Conservation (phyloP, 176 grass and related monocot genomes). For the Juncus effusus region DNA sequence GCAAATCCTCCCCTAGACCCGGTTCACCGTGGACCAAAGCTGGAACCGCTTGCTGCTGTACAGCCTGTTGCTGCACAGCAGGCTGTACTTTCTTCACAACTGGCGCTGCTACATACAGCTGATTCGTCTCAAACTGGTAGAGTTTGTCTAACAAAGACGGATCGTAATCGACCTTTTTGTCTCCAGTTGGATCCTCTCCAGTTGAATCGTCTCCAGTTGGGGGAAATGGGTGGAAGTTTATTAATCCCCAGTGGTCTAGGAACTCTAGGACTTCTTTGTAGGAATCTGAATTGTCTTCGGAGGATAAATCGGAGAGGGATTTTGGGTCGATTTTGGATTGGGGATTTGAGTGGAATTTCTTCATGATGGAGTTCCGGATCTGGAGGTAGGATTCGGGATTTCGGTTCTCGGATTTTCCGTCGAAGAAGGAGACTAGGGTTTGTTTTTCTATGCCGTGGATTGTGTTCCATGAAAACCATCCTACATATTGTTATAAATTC, state of each 20-base stretch:
- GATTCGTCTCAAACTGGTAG: conserved; percentile 78
- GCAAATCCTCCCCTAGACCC: conserved; percentile 56
- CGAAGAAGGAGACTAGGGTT: conserved; percentile 78
- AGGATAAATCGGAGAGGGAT: conserved; percentile 64
- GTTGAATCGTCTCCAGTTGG: conserved; percentile 36
- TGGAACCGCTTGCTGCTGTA: conserved; percentile 29
- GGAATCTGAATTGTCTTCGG: conserved; percentile 49
- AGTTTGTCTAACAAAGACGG: conserved; percentile 53
- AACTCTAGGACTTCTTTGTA: conserved; percentile 79
- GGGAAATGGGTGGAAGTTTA: conserved; percentile 95
- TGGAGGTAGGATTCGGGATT: conserved; percentile 74
- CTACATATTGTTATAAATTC: conserved; percentile 43
- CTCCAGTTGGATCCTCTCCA: conserved; percentile 42
- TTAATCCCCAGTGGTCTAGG: conserved; percentile 93
- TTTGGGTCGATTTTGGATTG: conserved; percentile 69
- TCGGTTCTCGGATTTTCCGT: conserved; percentile 76
- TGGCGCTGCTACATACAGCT: conserved; percentile 40
- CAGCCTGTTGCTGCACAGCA: not conserved
- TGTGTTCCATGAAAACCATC: conserved; percentile 97
- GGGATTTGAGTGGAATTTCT: conserved; percentile 86
- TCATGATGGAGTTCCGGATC: conserved; percentile 86
- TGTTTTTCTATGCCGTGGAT: conserved; percentile 88
- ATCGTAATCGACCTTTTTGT: conserved; percentile 33
- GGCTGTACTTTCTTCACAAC: conserved; percentile 64
- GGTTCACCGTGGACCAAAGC: conserved; percentile 50